These are phyloP conservation scores for Amanita molliuscula DNA, from an alignment of 768 basidiomycete species.

Conservation along the genomic window DNA sequence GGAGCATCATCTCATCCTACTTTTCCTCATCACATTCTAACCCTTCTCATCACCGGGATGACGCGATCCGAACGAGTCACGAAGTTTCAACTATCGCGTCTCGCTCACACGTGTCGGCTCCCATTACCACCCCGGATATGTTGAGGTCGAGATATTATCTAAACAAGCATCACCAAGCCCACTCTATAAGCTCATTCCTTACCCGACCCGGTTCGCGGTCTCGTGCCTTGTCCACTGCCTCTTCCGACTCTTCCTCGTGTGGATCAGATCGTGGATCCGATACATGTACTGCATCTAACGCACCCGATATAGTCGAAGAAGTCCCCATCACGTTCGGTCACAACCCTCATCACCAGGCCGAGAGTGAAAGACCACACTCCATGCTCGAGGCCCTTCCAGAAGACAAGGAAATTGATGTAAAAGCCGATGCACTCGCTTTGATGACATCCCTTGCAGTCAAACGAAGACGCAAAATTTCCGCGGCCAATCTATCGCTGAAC, in stretches of 20 bases:
- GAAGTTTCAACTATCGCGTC: constrained; percentile 8
- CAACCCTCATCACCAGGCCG: constrained; percentile 23
- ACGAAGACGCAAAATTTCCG: not conserved
- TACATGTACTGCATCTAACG: constrained; percentile 17
- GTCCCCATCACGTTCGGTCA: constrained; percentile 30
- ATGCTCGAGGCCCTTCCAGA: constrained; percentile 43
- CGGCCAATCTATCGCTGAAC: not conserved
- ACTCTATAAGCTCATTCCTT: constrained; percentile 5
- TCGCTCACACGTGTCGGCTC: not conserved
- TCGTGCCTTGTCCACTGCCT: constrained; percentile 28
- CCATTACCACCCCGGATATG: not conserved
- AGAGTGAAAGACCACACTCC: constrained; percentile 19
- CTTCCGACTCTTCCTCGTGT: constrained; percentile 33
- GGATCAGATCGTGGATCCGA: constrained; percentile 27
- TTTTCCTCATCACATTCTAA: constrained; percentile 36
- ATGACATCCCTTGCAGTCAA: constrained; percentile 5
- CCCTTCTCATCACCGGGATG: constrained; percentile 4
- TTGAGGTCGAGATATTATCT: constrained; percentile 1
- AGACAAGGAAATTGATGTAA: constrained; percentile 26
- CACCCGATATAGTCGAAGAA: constrained; percentile 28
- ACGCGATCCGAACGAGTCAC: not conserved
- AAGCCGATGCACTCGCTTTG: constrained; percentile 1
- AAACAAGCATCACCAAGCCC: constrained; percentile 13
- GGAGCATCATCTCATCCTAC: constrained; percentile 48
- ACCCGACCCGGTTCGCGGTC: constrained; percentile 15